Conservation (phyloP, 2,329 filamentous ascomycete genomes). For the Sporothrix euskadiensis region DNA sequence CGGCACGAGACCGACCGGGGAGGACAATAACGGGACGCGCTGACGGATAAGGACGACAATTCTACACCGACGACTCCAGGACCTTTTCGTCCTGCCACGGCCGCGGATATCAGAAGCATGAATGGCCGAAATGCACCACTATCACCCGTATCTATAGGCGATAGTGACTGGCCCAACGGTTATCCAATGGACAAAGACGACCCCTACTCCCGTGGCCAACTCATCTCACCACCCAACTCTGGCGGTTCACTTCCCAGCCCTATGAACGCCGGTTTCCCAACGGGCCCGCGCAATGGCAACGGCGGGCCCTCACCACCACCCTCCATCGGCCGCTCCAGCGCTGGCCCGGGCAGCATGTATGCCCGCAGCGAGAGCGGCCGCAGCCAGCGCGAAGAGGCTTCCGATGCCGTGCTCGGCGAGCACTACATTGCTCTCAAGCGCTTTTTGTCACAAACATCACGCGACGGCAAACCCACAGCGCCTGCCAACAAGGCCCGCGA, state of each 20-base stretch:
- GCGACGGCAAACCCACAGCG: conserved; percentile 72
- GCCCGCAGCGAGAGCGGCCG: conserved; percentile 65
- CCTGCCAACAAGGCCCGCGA: conserved; percentile 88
- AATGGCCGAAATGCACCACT: conserved; percentile 73
- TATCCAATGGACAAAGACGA: conserved; percentile 53
- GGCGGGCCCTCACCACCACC: conserved; percentile 80
- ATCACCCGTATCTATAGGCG: conserved; percentile 79
- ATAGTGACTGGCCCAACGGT: conserved; percentile 79
- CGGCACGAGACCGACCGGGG: background rate
- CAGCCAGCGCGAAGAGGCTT: conserved; percentile 60
- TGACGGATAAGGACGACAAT: background rate
- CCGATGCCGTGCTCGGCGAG: conserved; percentile 66
- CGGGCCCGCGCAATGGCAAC: conserved; percentile 54
- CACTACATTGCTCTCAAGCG: conserved; percentile 79
- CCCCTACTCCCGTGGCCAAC: conserved; percentile 57
- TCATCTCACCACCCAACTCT: conserved; percentile 70
- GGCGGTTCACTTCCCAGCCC: conserved; percentile 57
- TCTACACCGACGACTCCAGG: background rate
- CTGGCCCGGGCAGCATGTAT: conserved; percentile 67
- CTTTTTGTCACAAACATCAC: conserved; percentile 69
- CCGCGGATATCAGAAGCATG: conserved; percentile 51
- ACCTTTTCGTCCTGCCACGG: conserved; percentile 8
- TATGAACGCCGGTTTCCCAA: conserved; percentile 63
- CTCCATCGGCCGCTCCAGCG: conserved; percentile 82
- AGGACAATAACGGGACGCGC: background rate